Base-by-base conservation (phyloP, 257 asterid species). In the Primulina eburnea region DNA sequence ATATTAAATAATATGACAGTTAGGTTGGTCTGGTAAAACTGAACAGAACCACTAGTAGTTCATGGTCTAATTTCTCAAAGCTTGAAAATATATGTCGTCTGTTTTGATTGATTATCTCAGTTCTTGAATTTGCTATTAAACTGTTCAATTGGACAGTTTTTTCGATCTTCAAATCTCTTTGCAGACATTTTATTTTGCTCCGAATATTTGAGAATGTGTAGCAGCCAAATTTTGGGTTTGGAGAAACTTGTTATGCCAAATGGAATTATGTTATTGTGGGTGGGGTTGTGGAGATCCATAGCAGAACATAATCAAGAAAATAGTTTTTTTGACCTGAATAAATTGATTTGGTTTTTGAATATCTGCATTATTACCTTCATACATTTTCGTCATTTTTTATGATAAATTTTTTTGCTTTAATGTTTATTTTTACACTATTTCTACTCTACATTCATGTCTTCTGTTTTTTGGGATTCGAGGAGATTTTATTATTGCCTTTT, bases 141-240 rank as follows among this genome's bases (percentile, higher is more conserved):
- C n/a, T 74, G 29, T 61, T 70, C 50, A 30, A 57, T 73, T 67
- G 21, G 34, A 8, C n/a, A 57, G 40, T 64, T 40, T 38, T 57
- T n/a, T 64, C 24, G 30, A 12, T 32, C 34, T n/a, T 37, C 33
- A 33, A 38, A 14, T 50, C 18, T 52, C 34, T 53, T 17, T 8
- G 17, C 57, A 56, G 50, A 30, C 43, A 30, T 7, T 58, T 26
- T 63, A n/a, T 28, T 28, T 53, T 73, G 57, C 33, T 57, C 52
- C 50, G 20, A 56, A 64, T n/a, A 3, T 62, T 34, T 18, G 40
- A 57, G 17, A 62, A 38, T 14, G 30, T 68, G 4, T 28, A 28
- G 30, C 30, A 28, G 30, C 34, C 69, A 58, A 29, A 60, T 11
- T 24, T 7, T 58, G 71, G 75, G 50, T 28, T 28, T 58, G 7